Evolutionary conservation across 805 yeast genomes (phyloP), one percentile per base, ranked within the genome.

Genomic region (Saturnispora bothae): DNA sequence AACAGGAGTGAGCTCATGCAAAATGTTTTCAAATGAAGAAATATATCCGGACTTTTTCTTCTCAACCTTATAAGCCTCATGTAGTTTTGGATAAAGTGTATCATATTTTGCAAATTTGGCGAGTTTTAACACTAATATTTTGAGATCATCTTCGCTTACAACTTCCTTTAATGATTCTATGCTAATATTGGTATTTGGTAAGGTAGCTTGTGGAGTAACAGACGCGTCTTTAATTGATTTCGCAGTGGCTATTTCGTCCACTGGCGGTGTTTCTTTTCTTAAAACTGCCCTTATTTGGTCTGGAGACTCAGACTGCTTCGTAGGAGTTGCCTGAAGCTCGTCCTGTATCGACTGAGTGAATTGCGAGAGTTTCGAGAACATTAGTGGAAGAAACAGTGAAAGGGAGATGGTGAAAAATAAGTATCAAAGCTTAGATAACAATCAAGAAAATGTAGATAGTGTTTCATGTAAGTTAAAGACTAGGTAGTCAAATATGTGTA

Each of bases 101-200:
- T 89, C 97, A 56, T 88, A 89, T 55, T 85, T 86, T 40, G 69
- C 74, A 51, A 82, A 83, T 61, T 84, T 88, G 40, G 69, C 69
- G 56, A 86, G 58, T 50, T 78, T 81, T 5, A 76, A 59, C 42
- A 71, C 69, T 14, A 85, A 14, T 6, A 27, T 12, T 16, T 37
- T 37, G 4, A 27, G 20, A 4, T 37, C 40, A 3, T 25, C 31
- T 14, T 19, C 10, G 10, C 25, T 22, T 15, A 12, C 13, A 5
- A 30, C 9, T 13, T 12, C 34, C 3, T 5, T 9, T 25, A 81
- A 53, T 2, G 66, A 67, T n/a, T 62, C 28, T 7, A 41, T 43
- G 25, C 39, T 61, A 5, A 68, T 37, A 29, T 60, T 54, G 2
- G 57, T 58, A 33, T 53, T 62, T 28, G 56, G 52, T 14, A 27